phyloP scores from a whole-genome alignment of 176 grass and related monocot genomes.

The Calamus simplicifolius region DNA sequence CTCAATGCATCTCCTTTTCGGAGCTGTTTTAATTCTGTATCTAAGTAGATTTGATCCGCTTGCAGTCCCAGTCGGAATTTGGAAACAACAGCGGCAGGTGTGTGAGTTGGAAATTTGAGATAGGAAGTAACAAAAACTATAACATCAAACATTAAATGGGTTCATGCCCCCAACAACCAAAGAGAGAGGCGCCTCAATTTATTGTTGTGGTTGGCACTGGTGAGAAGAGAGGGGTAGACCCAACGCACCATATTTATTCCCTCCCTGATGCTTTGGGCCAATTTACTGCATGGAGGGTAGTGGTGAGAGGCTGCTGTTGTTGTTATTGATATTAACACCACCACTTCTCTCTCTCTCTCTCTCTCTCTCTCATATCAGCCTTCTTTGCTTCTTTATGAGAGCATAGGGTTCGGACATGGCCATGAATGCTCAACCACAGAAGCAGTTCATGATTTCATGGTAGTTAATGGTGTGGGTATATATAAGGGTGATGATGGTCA shows the following conservation, averaged over 20 bases:
- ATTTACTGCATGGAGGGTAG: constrained; percentile 21
- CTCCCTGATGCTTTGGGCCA: constrained; percentile 14
- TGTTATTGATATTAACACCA: constrained; percentile 21
- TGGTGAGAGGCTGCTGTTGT: constrained; percentile 9
- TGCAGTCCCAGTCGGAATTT: no score
- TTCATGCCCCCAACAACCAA: constrained; percentile 35
- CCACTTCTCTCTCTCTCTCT: constrained; percentile 5
- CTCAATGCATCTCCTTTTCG: no score
- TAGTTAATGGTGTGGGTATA: constrained; percentile 62
- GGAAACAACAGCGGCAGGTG: no score
- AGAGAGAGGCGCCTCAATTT: constrained; percentile 44
- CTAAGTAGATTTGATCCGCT: no score
- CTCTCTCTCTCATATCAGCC: background rate
- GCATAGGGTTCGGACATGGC: constrained; percentile 15
- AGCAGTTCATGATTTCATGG: constrained; percentile 47
- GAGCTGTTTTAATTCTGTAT: no score
- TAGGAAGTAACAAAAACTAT: constrained; percentile 22
- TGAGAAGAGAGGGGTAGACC: constrained; percentile 11
- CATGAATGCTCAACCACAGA: constrained; percentile 64
- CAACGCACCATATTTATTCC: constrained; percentile 42
- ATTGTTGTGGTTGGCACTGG: constrained; percentile 43
- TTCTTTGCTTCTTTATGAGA: constrained; percentile 14
- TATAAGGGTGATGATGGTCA: constrained; percentile 38
- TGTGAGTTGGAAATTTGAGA: no score
- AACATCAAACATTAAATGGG: constrained; percentile 38